Conservation (phyloP, 2,329 filamentous ascomycete species). For the Aspergillus alliaceus region DNA sequence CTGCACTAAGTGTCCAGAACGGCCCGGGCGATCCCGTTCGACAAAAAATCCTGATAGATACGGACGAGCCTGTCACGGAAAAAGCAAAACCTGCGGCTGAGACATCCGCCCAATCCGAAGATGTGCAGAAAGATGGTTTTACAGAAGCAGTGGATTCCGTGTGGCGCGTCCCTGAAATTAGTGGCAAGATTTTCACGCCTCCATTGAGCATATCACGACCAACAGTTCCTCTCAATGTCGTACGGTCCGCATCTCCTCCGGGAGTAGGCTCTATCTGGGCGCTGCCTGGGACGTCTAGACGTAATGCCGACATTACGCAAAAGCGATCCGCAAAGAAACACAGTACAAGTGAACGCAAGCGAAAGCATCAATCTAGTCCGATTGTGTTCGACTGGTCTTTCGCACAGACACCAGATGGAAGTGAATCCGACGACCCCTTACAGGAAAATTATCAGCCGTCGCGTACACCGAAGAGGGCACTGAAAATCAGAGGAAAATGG, state of each 20-base stretch:
- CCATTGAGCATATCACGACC: slow-evolving; percentile 17
- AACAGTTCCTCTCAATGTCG: slow-evolving; percentile 9
- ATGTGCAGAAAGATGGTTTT: slow-evolving; percentile 5
- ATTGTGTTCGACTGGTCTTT: slow-evolving; percentile 39
- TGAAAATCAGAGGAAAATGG: slow-evolving; percentile 24
- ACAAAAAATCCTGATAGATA: slow-evolving; percentile 6
- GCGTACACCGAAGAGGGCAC: slow-evolving; percentile 25
- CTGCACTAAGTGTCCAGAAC: slow-evolving; percentile 15
- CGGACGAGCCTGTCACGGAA: slow-evolving; percentile 9
- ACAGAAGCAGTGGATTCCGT: slow-evolving; percentile 23
- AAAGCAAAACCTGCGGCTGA: slow-evolving; percentile 19
- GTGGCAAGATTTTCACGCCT: slow-evolving; percentile 26
- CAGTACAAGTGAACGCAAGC: slow-evolving; percentile 20
- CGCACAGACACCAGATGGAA: slow-evolving; percentile 31
- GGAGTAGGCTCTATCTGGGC: slow-evolving; percentile 41
- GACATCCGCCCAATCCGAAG: slow-evolving; percentile 14
- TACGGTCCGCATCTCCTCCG: slow-evolving; percentile 33
- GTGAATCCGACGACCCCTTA: slow-evolving; percentile 46
- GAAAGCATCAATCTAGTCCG: slow-evolving; percentile 29
- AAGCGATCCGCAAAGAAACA: slow-evolving; percentile 21
- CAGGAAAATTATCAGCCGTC: slow-evolving; percentile 35
- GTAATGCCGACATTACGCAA: slow-evolving; percentile 22
- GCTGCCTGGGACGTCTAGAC: slow-evolving; percentile 24
- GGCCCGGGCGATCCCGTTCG: not conserved
- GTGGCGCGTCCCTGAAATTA: slow-evolving; percentile 34